Evolutionary conservation across 1,284 basidiomycete genomes (phyloP).

Genomic region (Sporisorium iseilematis-ciliati): DNA sequence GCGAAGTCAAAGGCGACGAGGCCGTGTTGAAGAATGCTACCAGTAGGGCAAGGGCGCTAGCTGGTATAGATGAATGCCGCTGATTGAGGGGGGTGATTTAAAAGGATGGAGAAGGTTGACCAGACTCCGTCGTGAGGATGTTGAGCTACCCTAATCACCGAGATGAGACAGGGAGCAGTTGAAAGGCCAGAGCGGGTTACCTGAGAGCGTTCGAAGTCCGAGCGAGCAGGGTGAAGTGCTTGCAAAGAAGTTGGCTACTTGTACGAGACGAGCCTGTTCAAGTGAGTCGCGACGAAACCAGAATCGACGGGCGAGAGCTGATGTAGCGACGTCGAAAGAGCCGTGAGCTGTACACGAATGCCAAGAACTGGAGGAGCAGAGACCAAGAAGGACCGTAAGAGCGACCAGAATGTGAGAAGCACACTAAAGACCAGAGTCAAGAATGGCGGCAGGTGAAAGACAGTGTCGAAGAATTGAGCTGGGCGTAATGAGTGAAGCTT

Average conservation of each 20-base stretch:
- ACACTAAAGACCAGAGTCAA: neutral
- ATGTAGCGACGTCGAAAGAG: neutral
- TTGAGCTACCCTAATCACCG: slow-evolving; percentile 4
- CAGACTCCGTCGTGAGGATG: slow-evolving; percentile 14
- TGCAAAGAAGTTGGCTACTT: neutral
- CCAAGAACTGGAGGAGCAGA: no score
- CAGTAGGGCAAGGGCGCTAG: slow-evolving; percentile 9
- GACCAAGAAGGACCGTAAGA: slow-evolving; percentile 7
- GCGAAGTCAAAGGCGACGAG: neutral
- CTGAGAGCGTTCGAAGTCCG: neutral
- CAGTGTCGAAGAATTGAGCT: slow-evolving; percentile 10
- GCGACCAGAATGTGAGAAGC: neutral
- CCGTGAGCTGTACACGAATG: no score
- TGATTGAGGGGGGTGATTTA: slow-evolving; percentile 41
- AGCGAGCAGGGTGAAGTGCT: neutral
- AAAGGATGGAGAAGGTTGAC: slow-evolving; percentile 10
- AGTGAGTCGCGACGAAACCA: neutral
- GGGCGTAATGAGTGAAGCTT: neutral
- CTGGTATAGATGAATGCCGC: slow-evolving; percentile 38
- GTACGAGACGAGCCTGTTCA: neutral
- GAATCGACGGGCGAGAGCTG: neutral
- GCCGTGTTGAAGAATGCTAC: slow-evolving; percentile 2
- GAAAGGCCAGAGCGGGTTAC: neutral
- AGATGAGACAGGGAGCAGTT: neutral
- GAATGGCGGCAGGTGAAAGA: neutral